Base-by-base conservation (phyloP, 148 eudicot genomes). In the Limonium bicolor region DNA sequence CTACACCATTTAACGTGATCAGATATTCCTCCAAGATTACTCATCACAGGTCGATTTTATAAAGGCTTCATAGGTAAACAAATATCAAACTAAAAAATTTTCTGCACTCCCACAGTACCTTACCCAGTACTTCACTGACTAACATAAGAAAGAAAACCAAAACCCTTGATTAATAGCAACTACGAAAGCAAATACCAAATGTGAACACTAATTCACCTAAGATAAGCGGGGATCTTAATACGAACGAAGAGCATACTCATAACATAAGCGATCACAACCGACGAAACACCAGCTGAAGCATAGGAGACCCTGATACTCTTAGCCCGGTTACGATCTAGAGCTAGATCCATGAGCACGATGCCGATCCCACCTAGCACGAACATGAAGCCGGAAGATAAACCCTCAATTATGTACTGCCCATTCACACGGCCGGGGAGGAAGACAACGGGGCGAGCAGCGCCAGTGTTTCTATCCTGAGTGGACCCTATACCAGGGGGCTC, bases 401-500 rank as follows among this genome's bases (percentile, higher is more conserved):
- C 96, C 41, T 88, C 94, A 17, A 88, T 88, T 11, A 88, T 88
- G 71, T 80, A 88, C 81, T 83, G 94, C 0, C 96, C 94, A 34
- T 88, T 88, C 64, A 88, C 94, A 10, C 96, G 73, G 9, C 96
- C 94, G 2, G 90, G 62, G 7, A 79, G 63, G 67, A 88, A 88
- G n/a, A 88, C 96, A 6, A 83, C 84, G 10, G 96, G 97, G 0
- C 64, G 59, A 43, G 83, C 94, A 12, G 94, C 45, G 15, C 92
- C 94, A 31, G 86, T 72, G 48, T 2, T 2, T 6, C 44, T 78
- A 36, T 88, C 94, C 58, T 88, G 97, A 12, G 74, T 66, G 36
- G 92, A 88, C 17, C 94, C 92, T 62, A 83, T 88, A 10, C 94
- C 96, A 1, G 97, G 97, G 0, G 97, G 97, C 51, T 83, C 96